phyloP scores from a whole-genome alignment of 2,329 filamentous ascomycete species.

The Aspergillus sp. region DNA sequence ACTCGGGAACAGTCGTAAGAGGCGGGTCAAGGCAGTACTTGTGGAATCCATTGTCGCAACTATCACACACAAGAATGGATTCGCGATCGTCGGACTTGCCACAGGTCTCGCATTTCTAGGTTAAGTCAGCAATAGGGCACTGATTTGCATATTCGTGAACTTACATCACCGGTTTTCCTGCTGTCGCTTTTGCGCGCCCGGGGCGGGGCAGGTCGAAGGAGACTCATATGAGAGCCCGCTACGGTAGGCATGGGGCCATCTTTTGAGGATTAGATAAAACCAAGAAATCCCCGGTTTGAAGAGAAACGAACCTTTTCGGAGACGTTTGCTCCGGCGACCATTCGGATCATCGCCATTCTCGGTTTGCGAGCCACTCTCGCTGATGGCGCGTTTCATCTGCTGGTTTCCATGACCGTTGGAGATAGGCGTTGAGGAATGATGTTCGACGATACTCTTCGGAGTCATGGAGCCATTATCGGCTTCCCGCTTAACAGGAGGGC shows the following conservation, averaged over 20 bases:
- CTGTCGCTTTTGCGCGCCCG: conserved; percentile 55
- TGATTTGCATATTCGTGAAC: conserved; percentile 7
- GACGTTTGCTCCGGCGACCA: conserved; percentile 83
- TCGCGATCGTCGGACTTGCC: conserved; percentile 71
- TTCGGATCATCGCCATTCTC: conserved; percentile 59
- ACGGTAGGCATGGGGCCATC: conserved; percentile 68
- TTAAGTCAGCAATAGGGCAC: conserved; percentile 8
- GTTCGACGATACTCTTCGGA: conserved; percentile 62
- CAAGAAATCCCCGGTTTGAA: not conserved
- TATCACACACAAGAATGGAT: conserved; percentile 78
- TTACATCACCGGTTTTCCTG: conserved; percentile 58
- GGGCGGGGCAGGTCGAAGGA: conserved; percentile 74
- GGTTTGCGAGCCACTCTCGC: conserved; percentile 49
- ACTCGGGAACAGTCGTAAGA: conserved; percentile 70
- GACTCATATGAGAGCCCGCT: conserved; percentile 93
- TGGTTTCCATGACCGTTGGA: conserved; percentile 53
- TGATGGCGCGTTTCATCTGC: conserved; percentile 74
- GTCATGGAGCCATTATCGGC: conserved; percentile 57
- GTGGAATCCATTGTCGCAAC: conserved; percentile 87
- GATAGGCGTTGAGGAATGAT: conserved; percentile 54
- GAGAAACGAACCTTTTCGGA: conserved; percentile 69
- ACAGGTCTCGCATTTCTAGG: conserved; percentile 79
- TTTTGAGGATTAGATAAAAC: conserved; percentile 14
- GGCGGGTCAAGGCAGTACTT: conserved; percentile 85
- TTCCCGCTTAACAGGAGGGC: conserved; percentile 49